These are phyloP conservation scores for Cephaloascus albidus DNA, from an alignment of 805 yeast species.

Conservation along the genomic window DNA sequence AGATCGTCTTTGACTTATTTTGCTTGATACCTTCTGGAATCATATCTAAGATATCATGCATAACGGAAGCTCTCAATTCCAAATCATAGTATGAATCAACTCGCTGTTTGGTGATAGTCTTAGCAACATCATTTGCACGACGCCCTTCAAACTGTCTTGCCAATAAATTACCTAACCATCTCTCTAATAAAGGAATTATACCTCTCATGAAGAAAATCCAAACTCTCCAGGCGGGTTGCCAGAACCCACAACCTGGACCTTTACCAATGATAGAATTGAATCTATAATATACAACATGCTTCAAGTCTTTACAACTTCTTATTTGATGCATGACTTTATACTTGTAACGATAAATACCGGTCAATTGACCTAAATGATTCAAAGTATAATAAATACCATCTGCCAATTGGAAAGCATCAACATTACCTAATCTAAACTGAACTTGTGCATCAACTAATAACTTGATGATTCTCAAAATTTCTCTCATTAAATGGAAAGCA, in stretches of 20 bases:
- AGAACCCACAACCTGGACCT: slow-evolving; percentile 98
- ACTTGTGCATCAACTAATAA: slow-evolving; percentile 90
- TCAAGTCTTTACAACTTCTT: slow-evolving; percentile 88
- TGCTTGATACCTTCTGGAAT: slow-evolving; percentile 91
- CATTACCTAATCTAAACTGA: slow-evolving; percentile 80
- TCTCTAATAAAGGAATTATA: slow-evolving; percentile 78
- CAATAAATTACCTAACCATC: slow-evolving; percentile 89
- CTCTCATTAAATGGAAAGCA: slow-evolving; percentile 91
- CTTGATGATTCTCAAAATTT: slow-evolving; percentile 75
- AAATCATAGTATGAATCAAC: slow-evolving; percentile 91
- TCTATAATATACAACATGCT: slow-evolving; percentile 80
- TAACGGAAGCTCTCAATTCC: slow-evolving; percentile 86
- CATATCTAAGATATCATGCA: slow-evolving; percentile 95
- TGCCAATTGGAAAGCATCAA: slow-evolving; percentile 89
- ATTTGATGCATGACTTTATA: slow-evolving; percentile 98
- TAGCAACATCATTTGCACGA: slow-evolving; percentile 81
- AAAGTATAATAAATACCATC: slow-evolving; percentile 88
- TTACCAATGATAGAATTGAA: slow-evolving; percentile 86
- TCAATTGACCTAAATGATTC: slow-evolving; percentile 90
- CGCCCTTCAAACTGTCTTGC: slow-evolving; percentile 96
- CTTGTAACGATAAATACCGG: slow-evolving; percentile 94
- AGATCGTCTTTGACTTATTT: slow-evolving; percentile 73
- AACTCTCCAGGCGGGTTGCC: slow-evolving; percentile 99
- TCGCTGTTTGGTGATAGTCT: slow-evolving; percentile 91
- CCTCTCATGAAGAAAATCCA: slow-evolving; percentile 94